Evolutionary conservation across 306 rosid genomes (phyloP).

Genomic region (Vigna mungo): DNA sequence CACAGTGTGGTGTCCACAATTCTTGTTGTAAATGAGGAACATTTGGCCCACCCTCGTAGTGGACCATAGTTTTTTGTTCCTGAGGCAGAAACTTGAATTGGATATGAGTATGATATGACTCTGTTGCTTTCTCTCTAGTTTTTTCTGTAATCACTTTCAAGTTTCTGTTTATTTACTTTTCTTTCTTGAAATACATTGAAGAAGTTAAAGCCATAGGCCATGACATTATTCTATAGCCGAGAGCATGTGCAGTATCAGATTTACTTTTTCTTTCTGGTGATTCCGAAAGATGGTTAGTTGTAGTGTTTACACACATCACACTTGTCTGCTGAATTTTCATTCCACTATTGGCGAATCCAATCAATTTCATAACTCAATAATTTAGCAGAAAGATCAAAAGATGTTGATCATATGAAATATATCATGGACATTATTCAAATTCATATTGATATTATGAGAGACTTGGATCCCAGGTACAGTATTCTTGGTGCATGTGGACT

Average conservation of each 20-base stretch:
- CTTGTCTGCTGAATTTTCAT: slow-evolving; percentile 8
- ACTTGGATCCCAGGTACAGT: slow-evolving; percentile 10
- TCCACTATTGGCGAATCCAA: slow-evolving; percentile 40
- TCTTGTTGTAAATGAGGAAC: slow-evolving; percentile 45
- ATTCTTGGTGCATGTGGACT: background rate
- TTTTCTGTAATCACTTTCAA: slow-evolving; percentile 16
- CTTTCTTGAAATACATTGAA: slow-evolving; percentile 20
- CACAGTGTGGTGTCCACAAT: slow-evolving; percentile 55
- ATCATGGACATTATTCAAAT: slow-evolving; percentile 11
- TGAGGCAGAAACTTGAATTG: slow-evolving; percentile 36
- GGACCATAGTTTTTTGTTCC: slow-evolving; percentile 42
- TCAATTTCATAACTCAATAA: slow-evolving; percentile 30
- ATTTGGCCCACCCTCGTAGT: slow-evolving; percentile 54
- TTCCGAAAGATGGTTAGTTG: background rate
- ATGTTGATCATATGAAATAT: slow-evolving; percentile 37
- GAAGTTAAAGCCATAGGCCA: slow-evolving; percentile 31
- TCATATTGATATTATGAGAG: slow-evolving; percentile 13
- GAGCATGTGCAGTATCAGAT: slow-evolving; percentile 18
- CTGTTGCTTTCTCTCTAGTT: slow-evolving; percentile 17
- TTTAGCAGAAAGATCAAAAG: slow-evolving; percentile 31
- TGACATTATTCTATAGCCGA: slow-evolving; percentile 26
- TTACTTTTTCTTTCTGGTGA: background rate
- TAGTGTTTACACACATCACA: slow-evolving; percentile 37
- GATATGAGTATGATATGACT: slow-evolving; percentile 29
- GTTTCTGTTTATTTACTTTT: slow-evolving; percentile 22